Evolutionary conservation across 495 filamentous ascomycete genomes (phyloP), one percentile per base, ranked within the genome.

Genomic region (Aspergillus haitiensis): DNA sequence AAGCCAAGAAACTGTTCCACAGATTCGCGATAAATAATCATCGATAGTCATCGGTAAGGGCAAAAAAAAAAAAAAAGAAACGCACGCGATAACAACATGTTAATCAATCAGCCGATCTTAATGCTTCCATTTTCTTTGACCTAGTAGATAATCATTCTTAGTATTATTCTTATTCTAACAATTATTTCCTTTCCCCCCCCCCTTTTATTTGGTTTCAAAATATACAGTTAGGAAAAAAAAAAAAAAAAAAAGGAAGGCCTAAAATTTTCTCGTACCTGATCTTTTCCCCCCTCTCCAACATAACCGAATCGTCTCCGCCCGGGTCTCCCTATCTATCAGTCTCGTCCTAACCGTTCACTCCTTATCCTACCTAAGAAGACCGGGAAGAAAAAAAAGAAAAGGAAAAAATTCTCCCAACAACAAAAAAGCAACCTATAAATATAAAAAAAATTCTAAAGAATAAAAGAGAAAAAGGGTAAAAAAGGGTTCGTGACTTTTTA

Each of bases 321-420:
- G 44, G 9, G 15, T 59, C 36, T 37, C 52, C 36, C 37, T 37
- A 16, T 51, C 52, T 58, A 52, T 47, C 52, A 46, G 46, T 40
- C 56, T 54, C 47, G 35, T 56, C 39, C 36, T 60, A 53, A 60
- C 60, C 52, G 54, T 60, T 59, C 49, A 55, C 64, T 66, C 64
- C 64, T 63, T 60, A 57, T 54, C 53, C 54, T 52, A 50, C 47
- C 56, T 47, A 18, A 21, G 36, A 49, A 45, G 33, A 13, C 40
- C 42, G 49, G 35, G 18, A 31, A 32, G 44, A 55, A 52, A 42
- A 40, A 10, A 9, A 33, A 16, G 42, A 15, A 11, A 13, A 21
- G 39, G 44, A 47, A 48, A 62, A 33, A 54, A 36, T 40, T 37
- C n/a, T 1, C 21, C 21, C 21, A 33, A 21, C 44, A 49, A 39